phyloP scores from a whole-genome alignment of 495 filamentous ascomycete genomes.

The Hypoxylon perforatum region DNA sequence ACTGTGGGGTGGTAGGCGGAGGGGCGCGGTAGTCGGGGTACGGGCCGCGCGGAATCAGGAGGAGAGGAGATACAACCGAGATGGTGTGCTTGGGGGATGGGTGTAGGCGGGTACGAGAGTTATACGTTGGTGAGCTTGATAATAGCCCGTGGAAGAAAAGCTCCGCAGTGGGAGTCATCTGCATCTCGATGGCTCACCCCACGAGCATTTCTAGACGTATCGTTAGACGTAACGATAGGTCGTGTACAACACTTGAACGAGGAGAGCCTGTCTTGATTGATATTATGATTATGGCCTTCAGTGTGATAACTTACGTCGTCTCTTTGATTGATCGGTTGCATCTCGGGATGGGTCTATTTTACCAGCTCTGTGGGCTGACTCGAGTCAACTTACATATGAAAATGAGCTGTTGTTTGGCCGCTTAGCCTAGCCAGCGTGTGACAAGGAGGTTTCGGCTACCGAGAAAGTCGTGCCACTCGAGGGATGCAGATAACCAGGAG shows the following conservation, averaged over 20 bases:
- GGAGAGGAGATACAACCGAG: background rate
- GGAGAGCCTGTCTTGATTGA: too few relatives aligned
- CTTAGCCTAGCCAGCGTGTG: conserved; percentile 19
- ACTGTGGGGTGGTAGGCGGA: background rate
- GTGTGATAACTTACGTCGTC: background rate
- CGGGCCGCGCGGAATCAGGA: background rate
- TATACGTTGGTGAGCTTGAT: too few relatives aligned
- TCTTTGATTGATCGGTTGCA: background rate
- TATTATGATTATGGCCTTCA: background rate
- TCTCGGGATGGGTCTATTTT: background rate
- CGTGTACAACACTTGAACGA: too few relatives aligned
- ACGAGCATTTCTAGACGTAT: too few relatives aligned
- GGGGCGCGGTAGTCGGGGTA: background rate
- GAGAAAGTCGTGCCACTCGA: conserved; percentile 26
- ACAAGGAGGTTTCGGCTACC: conserved; percentile 39
- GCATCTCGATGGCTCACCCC: too few relatives aligned
- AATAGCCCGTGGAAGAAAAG: too few relatives aligned
- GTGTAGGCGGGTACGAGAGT: background rate
- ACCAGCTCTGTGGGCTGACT: background rate
- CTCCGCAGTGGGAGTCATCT: too few relatives aligned
- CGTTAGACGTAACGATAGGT: too few relatives aligned
- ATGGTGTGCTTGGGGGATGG: conserved; percentile 18
- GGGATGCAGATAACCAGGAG: conserved; percentile 28
- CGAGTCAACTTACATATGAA: conserved; percentile 10
- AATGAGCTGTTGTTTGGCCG: conserved; percentile 25